phyloP scores from a whole-genome alignment of 129 eudicot species.

The Saussurea involucrata region DNA sequence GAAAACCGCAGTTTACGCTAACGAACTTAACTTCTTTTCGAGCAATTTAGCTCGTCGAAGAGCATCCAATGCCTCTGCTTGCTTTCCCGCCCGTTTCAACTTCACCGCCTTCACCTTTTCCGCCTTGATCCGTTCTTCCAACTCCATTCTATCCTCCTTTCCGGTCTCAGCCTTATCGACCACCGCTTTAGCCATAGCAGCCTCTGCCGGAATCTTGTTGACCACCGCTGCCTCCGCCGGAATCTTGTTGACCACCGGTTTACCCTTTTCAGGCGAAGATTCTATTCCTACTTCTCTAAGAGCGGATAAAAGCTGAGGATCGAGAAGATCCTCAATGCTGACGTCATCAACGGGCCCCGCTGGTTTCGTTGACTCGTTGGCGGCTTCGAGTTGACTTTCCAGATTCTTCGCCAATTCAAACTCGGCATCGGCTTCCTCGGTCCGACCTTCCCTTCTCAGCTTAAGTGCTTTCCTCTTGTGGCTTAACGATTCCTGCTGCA shows the following conservation, averaged over 20 bases:
- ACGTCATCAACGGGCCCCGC: slow-evolving; percentile 45
- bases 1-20: slow-evolving; percentile 17
- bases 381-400: slow-evolving; percentile 71
- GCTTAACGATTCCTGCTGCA: slow-evolving; percentile 78
- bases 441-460: slow-evolving; percentile 87
- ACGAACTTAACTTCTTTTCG: slow-evolving; percentile 64
- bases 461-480: slow-evolving; percentile 91
- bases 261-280: slow-evolving; percentile 29
- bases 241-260: slow-evolving; percentile 27
- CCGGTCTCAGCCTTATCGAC: slow-evolving; percentile 29
- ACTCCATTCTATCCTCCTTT: slow-evolving; percentile 38
- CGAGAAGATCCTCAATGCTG: slow-evolving; percentile 74
- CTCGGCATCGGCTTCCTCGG: slow-evolving; percentile 89
- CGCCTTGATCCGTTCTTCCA: slow-evolving; percentile 71
- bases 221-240: slow-evolving; percentile 23
- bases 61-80: slow-evolving; percentile 87
- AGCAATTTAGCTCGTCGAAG: slow-evolving; percentile 70
- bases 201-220: slow-evolving; percentile 23
- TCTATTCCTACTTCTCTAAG: slow-evolving; percentile 72
- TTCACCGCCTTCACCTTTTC: slow-evolving; percentile 80
- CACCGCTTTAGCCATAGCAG: slow-evolving; percentile 4
- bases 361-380: slow-evolving; percentile 30
- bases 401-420: slow-evolving; percentile 82
- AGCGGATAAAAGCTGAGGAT: slow-evolving; percentile 84
- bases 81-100: slow-evolving; percentile 83